Evolutionary conservation across 805 yeast genomes (phyloP).

Genomic region (Teunomyces lycoperdinae): DNA sequence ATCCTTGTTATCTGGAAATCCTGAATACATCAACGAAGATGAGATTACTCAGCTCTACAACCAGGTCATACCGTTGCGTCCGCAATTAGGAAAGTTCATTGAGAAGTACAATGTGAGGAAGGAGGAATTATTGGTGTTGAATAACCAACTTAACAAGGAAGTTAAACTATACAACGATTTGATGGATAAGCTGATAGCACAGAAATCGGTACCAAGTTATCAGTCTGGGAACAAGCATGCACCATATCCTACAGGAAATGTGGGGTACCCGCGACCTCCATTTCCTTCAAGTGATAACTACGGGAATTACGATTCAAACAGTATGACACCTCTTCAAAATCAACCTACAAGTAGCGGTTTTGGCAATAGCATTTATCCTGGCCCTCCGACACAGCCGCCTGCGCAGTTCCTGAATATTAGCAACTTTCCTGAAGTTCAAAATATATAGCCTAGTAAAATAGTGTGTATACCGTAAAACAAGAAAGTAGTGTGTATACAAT

Average conservation of each 20-base stretch:
- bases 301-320: not conserved
- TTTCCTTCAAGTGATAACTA: not conserved
- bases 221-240: slow-evolving; percentile 1
- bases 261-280: not conserved
- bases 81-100: slow-evolving; percentile 67
- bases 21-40: slow-evolving; percentile 50
- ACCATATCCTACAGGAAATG: slow-evolving; percentile 6
- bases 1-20: slow-evolving; percentile 45
- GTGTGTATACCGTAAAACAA: not conserved
- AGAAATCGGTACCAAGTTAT: slow-evolving; percentile 4
- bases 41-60: slow-evolving; percentile 71
- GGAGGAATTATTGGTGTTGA: slow-evolving; percentile 72
- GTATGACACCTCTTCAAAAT: not conserved
- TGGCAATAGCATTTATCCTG: slow-evolving; percentile 24
- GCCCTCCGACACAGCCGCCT: slow-evolving; percentile 6
- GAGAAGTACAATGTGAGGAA: slow-evolving; percentile 75
- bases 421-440: slow-evolving; percentile 25
- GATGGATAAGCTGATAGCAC: slow-evolving; percentile 43
- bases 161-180: slow-evolving; percentile 66
- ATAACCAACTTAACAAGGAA: slow-evolving; percentile 68
- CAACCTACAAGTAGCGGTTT: slow-evolving; percentile 43
- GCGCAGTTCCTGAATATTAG: slow-evolving; percentile 26
- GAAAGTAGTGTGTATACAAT: not conserved
- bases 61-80: slow-evolving; percentile 67
- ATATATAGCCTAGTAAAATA: slow-evolving; percentile 11